Base-by-base conservation (phyloP, 805 yeast species). In the Dipodascopsis uninucleata region DNA sequence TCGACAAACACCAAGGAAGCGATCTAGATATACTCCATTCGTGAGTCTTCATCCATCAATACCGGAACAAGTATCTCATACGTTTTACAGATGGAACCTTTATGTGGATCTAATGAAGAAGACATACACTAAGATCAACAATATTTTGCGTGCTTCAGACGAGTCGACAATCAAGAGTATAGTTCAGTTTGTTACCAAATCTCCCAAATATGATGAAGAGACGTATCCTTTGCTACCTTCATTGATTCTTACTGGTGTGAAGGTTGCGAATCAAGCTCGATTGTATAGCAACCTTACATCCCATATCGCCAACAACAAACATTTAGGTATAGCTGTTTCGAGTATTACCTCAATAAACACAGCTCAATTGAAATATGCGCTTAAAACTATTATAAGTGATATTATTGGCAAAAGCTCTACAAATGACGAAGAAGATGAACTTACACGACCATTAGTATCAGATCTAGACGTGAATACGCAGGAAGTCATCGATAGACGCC, bases 341-440 rank as follows among this genome's bases (percentile, higher is more conserved):
- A 43, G 60, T 1, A 41, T 68, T 3, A 57, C 61, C 14, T 62
- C 70, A 1, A 59, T 61, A 41, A 70, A 68, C 24, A 66, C 69
- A 41, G 58, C 62, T 1, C 65, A 56, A 32, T 43, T 65, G 23
- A 64, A 66, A 35, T 58, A 57, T 20, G 56, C 65, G 5, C 37
- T 66, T 38, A 61, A 60, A 26, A 43, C 53, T 6, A 58, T 69
- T n/a, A 67, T 67, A 3, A 56, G 57, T 29, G 51, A 61, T 5
- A 31, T 67, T 16, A 59, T 25, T 9, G 28, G 16, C 2, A 26
- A 31, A 24, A 21, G 10, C 20, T 3, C 31, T 29, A 31, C 45
- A n/a, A 36, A 31, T 12, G 45, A 39, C 8, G 58, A 52, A 8
- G 55, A 38, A 5, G 55, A 53, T 5, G 16, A 28, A n/a, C 24